Conservation (phyloP, 1,284 basidiomycete species). For the Caloboletus inedulis region DNA sequence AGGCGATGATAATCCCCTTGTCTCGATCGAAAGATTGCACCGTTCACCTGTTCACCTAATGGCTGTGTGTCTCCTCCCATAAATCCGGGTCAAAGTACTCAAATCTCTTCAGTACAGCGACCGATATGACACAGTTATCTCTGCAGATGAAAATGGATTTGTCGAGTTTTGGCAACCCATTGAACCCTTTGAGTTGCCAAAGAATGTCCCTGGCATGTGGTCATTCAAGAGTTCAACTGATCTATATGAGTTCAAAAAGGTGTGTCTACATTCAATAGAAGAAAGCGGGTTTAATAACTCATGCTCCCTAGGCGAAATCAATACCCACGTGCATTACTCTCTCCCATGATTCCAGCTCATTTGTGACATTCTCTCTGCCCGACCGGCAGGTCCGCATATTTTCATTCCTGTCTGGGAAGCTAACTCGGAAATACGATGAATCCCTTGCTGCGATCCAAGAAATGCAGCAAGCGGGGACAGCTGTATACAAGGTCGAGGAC, state of each 20-base stretch:
- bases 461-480: conserved; percentile 95
- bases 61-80: conserved; percentile 54
- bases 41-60: conserved; percentile 88
- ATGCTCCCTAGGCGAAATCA: conserved; percentile 70
- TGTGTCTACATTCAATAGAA: conserved; percentile 29
- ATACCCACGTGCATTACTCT: conserved; percentile 88
- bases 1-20: conserved; percentile 75
- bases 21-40: conserved; percentile 77
- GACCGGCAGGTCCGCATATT: conserved; percentile 95
- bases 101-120: conserved; percentile 73
- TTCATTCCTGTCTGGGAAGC: conserved; percentile 86
- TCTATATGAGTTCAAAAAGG: conserved; percentile 98
- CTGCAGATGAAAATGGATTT: conserved; percentile 93
- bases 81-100: neutral
- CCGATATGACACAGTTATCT: conserved; percentile 86
- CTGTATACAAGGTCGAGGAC: conserved; percentile 89
- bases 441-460: conserved; percentile 89
- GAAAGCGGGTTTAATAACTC: neutral
- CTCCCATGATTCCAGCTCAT: conserved; percentile 84
- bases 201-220: conserved; percentile 80
- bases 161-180: conserved; percentile 94
- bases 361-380: conserved; percentile 88
- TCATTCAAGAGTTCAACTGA: conserved; percentile 90
- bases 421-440: conserved; percentile 94
- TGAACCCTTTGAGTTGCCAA: conserved; percentile 84